These are phyloP conservation scores for Apostasia ramifera DNA, from an alignment of 106 monocot species.

Conservation along the genomic window DNA sequence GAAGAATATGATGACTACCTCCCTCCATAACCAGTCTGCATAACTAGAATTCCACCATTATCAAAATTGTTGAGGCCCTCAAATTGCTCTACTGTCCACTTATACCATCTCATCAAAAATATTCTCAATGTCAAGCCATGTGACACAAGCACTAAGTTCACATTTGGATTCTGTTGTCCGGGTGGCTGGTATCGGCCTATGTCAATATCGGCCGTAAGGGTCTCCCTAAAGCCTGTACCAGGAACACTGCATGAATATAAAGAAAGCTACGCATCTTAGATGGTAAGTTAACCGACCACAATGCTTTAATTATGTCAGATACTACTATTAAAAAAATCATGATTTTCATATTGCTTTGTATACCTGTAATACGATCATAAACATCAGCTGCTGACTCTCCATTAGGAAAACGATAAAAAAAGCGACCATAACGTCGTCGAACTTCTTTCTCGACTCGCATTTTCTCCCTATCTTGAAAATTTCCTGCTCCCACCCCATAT, in stretches of 20 bases:
- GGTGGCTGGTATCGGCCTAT: slow-evolving; percentile 94
- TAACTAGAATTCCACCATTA: slow-evolving; percentile 89
- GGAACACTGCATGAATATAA: slow-evolving; percentile 63
- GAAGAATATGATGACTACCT: slow-evolving; percentile 33
- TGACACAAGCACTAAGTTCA: slow-evolving; percentile 90
- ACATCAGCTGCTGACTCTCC: slow-evolving; percentile 99
- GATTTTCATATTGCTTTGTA: neutral
- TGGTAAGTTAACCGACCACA: neutral
- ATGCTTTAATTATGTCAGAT: too few species aligned
- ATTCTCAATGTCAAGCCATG: slow-evolving; percentile 88
- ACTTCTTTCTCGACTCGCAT: slow-evolving; percentile 78
- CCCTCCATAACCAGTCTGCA: slow-evolving; percentile 93
- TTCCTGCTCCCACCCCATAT: slow-evolving; percentile 31
- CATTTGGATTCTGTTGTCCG: slow-evolving; percentile 58
- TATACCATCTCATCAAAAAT: slow-evolving; percentile 97
- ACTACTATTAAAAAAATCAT: too few species aligned
- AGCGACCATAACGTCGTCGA: slow-evolving; percentile 85
- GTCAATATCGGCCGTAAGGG: slow-evolving; percentile 92
- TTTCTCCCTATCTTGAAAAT: slow-evolving; percentile 92
- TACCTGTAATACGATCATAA: slow-evolving; percentile 94
- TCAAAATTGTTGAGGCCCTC: slow-evolving; percentile 81
- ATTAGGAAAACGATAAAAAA: slow-evolving; percentile 92
- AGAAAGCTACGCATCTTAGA: slow-evolving; percentile 36
- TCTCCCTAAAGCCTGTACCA: slow-evolving; percentile 94
- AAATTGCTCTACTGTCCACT: slow-evolving; percentile 96